Conservation (phyloP, 1,139 yeast species). For the Protomyces pachydermus region DNA sequence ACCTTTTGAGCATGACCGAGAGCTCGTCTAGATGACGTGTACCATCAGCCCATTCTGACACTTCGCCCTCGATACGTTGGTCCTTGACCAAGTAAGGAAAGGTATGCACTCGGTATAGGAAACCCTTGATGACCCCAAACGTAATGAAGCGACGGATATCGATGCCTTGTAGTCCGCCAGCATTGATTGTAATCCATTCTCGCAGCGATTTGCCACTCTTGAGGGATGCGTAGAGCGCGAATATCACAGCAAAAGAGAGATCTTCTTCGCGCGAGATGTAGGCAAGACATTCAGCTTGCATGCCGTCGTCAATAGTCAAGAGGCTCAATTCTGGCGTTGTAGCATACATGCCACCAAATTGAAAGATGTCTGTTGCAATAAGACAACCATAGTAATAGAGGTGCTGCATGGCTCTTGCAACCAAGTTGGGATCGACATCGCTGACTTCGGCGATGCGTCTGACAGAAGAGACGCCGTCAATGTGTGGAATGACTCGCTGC, state of each 20-base stretch:
- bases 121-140: conserved; percentile 76
- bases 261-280: conserved; percentile 47
- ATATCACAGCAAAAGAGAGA: conserved; percentile 49
- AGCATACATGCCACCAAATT: conserved; percentile 81
- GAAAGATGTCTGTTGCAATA: conserved; percentile 77
- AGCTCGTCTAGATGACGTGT: conserved; percentile 67
- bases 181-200: conserved; percentile 75
- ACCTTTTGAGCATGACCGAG: conserved; percentile 60
- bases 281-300: conserved; percentile 82
- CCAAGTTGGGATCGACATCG: conserved; percentile 70
- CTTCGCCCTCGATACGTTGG: conserved; percentile 42
- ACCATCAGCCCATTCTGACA: conserved; percentile 51
- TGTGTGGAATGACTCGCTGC: conserved; percentile 77
- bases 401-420: conserved; percentile 85
- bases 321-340: conserved; percentile 72
- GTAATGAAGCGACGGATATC: conserved; percentile 80
- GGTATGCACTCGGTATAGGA: conserved; percentile 73
- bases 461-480: conserved; percentile 83
- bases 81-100: conserved; percentile 55
- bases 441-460: conserved; percentile 72
- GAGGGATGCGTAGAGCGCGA: conserved; percentile 69
- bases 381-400: conserved; percentile 84
- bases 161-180: conserved; percentile 53
- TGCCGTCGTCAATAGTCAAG: conserved; percentile 57
- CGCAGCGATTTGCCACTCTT: conserved; percentile 72